Percentiles rank a stretch among this genome's conserved stretches.
These are phyloP conservation scores for Aspergillus biplanus DNA, from an alignment of 495 filamentous ascomycete genomes.

Conservation along the genomic window DNA sequence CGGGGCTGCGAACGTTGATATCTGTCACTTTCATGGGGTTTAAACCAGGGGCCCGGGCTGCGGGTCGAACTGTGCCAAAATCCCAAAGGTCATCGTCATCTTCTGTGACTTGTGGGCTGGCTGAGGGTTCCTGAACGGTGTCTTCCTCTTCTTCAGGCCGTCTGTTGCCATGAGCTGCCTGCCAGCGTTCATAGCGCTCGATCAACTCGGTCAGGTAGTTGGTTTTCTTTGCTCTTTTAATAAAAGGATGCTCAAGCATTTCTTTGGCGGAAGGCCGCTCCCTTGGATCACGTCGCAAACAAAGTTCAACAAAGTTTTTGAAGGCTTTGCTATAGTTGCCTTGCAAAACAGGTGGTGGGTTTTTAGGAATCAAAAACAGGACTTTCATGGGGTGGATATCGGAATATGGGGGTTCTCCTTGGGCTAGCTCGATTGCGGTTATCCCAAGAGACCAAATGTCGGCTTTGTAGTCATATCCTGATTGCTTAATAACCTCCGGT, in stretches of 20 bases:
- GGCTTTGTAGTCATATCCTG: constrained; percentile 97
- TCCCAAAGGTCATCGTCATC: constrained; percentile 89
- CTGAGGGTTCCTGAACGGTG: constrained; percentile 46
- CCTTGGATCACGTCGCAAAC: constrained; percentile 82
- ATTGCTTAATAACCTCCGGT: constrained; percentile 97
- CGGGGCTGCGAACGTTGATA: constrained; percentile 64
- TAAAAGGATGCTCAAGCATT: constrained; percentile 85
- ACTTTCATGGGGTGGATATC: constrained; percentile 99
- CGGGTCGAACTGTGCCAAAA: constrained; percentile 87
- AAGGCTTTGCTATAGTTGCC: constrained; percentile 88
- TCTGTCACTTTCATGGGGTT: constrained; percentile 74
- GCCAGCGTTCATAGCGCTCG: constrained; percentile 85
- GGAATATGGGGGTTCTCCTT: constrained; percentile 92
- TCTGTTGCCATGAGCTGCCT: constrained; percentile 61
- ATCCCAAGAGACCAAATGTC: constrained; percentile 99
- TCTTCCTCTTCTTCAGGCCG: constrained; percentile 66
- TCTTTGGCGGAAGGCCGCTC: constrained; percentile 88
- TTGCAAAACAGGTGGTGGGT: constrained; percentile 78
- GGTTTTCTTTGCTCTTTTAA: constrained; percentile 86
- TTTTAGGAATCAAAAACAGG: constrained; percentile 94
- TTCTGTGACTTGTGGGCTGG: constrained; percentile 25
- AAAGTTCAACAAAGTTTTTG: constrained; percentile 92
- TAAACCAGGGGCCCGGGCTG: constrained; percentile 57
- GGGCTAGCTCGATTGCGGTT: constrained; percentile 90
- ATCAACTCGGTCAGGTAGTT: constrained; percentile 92